Base-by-base conservation (phyloP, 1,284 basidiomycete genomes). In the Hymenochaete sp. region DNA sequence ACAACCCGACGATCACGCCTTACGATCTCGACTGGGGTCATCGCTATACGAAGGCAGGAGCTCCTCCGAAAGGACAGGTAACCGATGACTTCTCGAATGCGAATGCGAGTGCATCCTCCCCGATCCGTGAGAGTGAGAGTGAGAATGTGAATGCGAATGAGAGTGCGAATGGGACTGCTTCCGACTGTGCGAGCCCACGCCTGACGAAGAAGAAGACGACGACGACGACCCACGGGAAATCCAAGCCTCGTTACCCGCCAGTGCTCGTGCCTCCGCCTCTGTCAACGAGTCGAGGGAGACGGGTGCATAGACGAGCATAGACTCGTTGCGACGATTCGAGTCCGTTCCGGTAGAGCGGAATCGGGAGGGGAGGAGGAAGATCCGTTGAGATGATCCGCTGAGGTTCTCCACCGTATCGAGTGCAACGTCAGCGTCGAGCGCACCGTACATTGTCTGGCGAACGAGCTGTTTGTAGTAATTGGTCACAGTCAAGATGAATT, bases 401-500 rank as follows among this genome's bases (percentile, higher is more conserved):
- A 48, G 61, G 53, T 52, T 54, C 38, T 53, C 38, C 5, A 49
- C 38, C 13, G 38, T n/a, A 21, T 36, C 37, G 22, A 45, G 37
- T 9, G 36, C 28, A 21, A 43, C 37, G 24, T 44, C 46, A 6
- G 49, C 44, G 6, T 45, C 49, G 37, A 55, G 42, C 3, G 50
- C 53, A 42, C 55, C 51, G 33, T 55, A 49, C 40, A 67, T 63
- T 26, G 69, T 69, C 28, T 63, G 61, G 31, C 50, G 52, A n/a
- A 51, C 10, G n/a, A 84, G 64, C 44, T 74, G 67, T 19, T 70
- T 64, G 57, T 84, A 79, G 54, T 76, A 76, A 44, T 72, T 77
- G 10, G 79, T 75, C 8, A 86, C 69, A 1, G 79, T 72, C 42
- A 86, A 66, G 29, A 85, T 71, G 59, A 82, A 81, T 61, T 85